Base-by-base conservation (phyloP, 345 rosid genomes). In the Camelina sativa region DNA sequence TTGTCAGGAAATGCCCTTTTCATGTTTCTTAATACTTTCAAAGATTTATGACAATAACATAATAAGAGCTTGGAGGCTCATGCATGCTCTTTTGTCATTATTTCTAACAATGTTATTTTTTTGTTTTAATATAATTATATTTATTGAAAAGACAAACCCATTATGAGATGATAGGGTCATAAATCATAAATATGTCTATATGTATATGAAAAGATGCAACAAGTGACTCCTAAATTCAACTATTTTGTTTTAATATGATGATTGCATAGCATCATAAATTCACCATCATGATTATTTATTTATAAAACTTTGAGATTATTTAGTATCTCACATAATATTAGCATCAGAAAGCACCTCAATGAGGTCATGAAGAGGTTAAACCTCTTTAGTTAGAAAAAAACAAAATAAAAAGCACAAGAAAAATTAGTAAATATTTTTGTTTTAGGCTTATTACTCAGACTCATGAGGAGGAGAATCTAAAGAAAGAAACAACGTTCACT, bases 91-190 rank as follows among this genome's bases (percentile, higher is more conserved):
- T 34, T 55, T 30, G 65, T 76, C 65, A 62, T 69, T 76, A 62
- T 76, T 76, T 63, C 65, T 62, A 76, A 30, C 75, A 69, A 62
- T 76, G 35, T 23, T 16, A 46, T 25, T 46, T 37, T 67, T 67
- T 76, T 76, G 80, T 69, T 76, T 62, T 55, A 40, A 40, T 62
- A 32, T 40, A 15, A 41, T 67, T 53, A 13, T 78, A 48, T 73
- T 67, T 80, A 51, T 58, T 67, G 70, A 57, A 44, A 82, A 77
- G 86, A 83, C 83, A 82, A 86, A 78, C 64, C 73, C 81, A 86
- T 85, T 73, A 84, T 79, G 85, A 44, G 62, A 55, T 81, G 76
- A 80, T 86, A 73, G 64, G 74, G 67, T 74, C 65, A 54, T 57
- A 67, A 35, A 52, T 60, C 77, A 81, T 72, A 74, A 80, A 76